Evolutionary conservation across 129 eudicot species (phyloP).

Genomic region (Oenanthe sinensis): DNA sequence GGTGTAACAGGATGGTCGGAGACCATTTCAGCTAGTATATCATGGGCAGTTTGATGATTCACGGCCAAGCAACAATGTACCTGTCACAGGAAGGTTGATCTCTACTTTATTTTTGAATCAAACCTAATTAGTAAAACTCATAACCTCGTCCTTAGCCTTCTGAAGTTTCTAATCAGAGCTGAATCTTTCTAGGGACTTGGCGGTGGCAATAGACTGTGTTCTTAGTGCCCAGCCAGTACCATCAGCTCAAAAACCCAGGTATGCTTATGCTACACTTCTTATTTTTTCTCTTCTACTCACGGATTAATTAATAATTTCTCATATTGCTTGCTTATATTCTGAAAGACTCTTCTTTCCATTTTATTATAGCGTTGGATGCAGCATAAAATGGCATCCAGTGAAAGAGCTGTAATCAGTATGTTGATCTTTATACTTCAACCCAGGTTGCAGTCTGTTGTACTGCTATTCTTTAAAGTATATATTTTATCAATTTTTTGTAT

Average conservation of each 20-base stretch:
- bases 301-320: background rate
- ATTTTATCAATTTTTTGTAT: background rate
- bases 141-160: background rate
- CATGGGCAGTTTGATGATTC: slow-evolving; percentile 99
- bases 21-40: slow-evolving; percentile 92
- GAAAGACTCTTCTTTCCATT: slow-evolving; percentile 1
- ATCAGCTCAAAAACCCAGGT: slow-evolving; percentile 84
- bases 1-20: slow-evolving; percentile 73
- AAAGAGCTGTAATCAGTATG: slow-evolving; percentile 17
- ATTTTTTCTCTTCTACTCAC: background rate
- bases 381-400: slow-evolving; percentile 92
- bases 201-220: slow-evolving; percentile 72
- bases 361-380: slow-evolving; percentile 72
- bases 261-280: slow-evolving; percentile 10
- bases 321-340: slow-evolving; percentile 5
- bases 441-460: slow-evolving; percentile 20
- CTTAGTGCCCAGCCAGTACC: slow-evolving; percentile 78
- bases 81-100: slow-evolving; percentile 76
- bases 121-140: slow-evolving; percentile 5
- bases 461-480: background rate
- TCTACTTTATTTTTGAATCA: background rate
- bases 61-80: slow-evolving; percentile 72
- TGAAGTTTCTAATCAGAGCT: slow-evolving; percentile 7
- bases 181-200: slow-evolving; percentile 64
- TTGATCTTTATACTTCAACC: slow-evolving; percentile 9